phyloP scores from a whole-genome alignment of 352 stramenopile species.

The Chloridella minuta region DNA sequence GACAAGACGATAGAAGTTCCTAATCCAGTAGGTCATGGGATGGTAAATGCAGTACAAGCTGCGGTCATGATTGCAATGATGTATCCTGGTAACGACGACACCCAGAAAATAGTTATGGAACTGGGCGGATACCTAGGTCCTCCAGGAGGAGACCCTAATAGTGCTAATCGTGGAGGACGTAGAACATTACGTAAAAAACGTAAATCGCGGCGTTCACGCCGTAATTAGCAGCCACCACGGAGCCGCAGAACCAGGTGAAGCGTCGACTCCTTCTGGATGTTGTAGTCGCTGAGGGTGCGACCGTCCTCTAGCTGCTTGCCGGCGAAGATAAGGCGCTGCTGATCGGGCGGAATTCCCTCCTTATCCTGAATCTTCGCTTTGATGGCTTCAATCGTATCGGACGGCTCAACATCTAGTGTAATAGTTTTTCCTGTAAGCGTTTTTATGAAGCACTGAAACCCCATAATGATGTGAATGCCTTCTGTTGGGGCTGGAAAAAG shows the following conservation, averaged over 20 bases:
- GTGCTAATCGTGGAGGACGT: no score
- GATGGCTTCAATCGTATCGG: constrained; percentile 98
- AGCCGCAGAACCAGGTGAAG: constrained; percentile 82
- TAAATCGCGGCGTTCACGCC: no score
- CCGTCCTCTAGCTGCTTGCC: constrained; percentile 57
- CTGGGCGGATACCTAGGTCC: no score
- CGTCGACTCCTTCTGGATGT: constrained; percentile 72
- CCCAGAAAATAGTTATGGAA: no score
- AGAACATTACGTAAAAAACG: no score
- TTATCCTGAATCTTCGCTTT: constrained; percentile 99
- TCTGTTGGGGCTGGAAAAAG: no score
- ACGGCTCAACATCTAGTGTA: constrained; percentile 94
- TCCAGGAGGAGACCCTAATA: no score
- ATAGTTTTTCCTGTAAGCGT: constrained; percentile 94
- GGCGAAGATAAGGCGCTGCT: constrained; percentile 45
- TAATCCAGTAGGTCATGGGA: no score
- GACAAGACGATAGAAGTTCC: no score
- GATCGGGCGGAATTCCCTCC: constrained; percentile 97
- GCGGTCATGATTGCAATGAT: no score
- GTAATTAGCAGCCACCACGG: constrained; percentile 26
- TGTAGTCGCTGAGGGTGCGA: constrained; percentile 48
- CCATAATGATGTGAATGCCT: neutral
- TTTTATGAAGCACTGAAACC: constrained; percentile 16
- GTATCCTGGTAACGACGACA: no score
- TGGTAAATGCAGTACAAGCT: no score